These are phyloP conservation scores for Priceomyces medius DNA, from an alignment of 805 yeast species.

Conservation along the genomic window DNA sequence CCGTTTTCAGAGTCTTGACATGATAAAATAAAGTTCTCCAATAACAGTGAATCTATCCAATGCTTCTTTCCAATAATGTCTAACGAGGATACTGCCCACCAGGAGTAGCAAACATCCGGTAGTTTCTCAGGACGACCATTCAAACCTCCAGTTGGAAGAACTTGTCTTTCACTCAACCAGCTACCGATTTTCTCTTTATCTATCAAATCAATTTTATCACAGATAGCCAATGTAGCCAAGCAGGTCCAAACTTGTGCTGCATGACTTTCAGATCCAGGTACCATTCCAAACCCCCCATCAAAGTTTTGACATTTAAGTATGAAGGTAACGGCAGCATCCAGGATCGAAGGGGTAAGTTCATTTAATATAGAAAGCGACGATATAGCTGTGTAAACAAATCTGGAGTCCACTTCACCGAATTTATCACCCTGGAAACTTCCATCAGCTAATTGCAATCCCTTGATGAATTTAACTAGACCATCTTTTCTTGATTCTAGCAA, in stretches of 20 bases:
- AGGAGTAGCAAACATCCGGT: slow-evolving; percentile 96
- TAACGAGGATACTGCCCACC: slow-evolving; percentile 91
- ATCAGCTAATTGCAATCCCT: slow-evolving; percentile 47
- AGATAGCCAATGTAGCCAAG: slow-evolving; percentile 74
- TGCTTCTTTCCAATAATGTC: slow-evolving; percentile 62
- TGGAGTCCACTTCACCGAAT: slow-evolving; percentile 89
- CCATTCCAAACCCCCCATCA: slow-evolving; percentile 94
- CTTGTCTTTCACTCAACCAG: slow-evolving; percentile 93
- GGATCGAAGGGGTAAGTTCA: slow-evolving; percentile 52
- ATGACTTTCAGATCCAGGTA: slow-evolving; percentile 94
- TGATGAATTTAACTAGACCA: slow-evolving; percentile 26
- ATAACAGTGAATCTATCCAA: slow-evolving; percentile 71
- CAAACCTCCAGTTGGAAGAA: slow-evolving; percentile 75
- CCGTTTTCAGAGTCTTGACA: slow-evolving; percentile 81
- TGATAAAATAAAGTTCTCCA: slow-evolving; percentile 64
- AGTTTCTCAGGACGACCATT: slow-evolving; percentile 95
- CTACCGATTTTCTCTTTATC: slow-evolving; percentile 49
- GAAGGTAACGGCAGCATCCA: slow-evolving; percentile 63
- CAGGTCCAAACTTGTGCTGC: slow-evolving; percentile 91
- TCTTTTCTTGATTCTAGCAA: slow-evolving; percentile 29
- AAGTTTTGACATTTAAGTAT: slow-evolving; percentile 75
- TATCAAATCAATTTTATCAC: slow-evolving; percentile 52
- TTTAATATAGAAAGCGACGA: slow-evolving; percentile 72
- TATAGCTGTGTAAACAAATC: slow-evolving; percentile 83
- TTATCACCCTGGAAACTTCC: slow-evolving; percentile 90